phyloP scores from a whole-genome alignment of 129 eudicot species.

The Artemisia annua region DNA sequence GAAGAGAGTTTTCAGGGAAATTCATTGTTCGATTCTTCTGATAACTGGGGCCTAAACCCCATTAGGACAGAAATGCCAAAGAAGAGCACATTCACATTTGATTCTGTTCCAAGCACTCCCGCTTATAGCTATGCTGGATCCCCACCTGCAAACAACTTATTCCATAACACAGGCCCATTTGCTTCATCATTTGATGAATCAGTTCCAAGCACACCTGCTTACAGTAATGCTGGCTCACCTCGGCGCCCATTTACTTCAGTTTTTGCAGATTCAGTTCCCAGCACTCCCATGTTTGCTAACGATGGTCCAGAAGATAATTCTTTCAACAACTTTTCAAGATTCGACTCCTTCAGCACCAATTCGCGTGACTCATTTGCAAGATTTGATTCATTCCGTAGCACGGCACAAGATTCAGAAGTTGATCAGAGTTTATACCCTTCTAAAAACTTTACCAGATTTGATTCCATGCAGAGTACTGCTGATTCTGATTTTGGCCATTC shows the following conservation, averaged over 20 bases:
- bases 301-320: slow-evolving; percentile 50
- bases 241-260: slow-evolving; percentile 21
- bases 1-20: slow-evolving; percentile 41
- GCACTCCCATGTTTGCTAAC: slow-evolving; percentile 42
- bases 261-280: slow-evolving; percentile 37
- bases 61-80: slow-evolving; percentile 56
- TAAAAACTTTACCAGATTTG: slow-evolving; percentile 50
- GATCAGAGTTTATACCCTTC: slow-evolving; percentile 40
- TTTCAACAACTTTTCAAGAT: slow-evolving; percentile 49
- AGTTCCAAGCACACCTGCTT: slow-evolving; percentile 73
- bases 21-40: slow-evolving; percentile 54
- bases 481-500: slow-evolving; percentile 65
- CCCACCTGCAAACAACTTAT: slow-evolving; percentile 46
- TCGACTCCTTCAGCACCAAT: slow-evolving; percentile 36
- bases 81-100: slow-evolving; percentile 36
- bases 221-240: slow-evolving; percentile 42
- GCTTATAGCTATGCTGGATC: slow-evolving; percentile 49
- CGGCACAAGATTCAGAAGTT: slow-evolving; percentile 53
- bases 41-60: slow-evolving; percentile 64
- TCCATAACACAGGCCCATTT: slow-evolving; percentile 48
- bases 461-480: slow-evolving; percentile 53
- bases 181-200: slow-evolving; percentile 50
- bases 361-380: slow-evolving; percentile 54
- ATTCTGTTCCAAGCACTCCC: slow-evolving; percentile 87
- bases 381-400: slow-evolving; percentile 71